phyloP scores from a whole-genome alignment of 805 yeast species.

The Tetrapisispora fleetii region DNA sequence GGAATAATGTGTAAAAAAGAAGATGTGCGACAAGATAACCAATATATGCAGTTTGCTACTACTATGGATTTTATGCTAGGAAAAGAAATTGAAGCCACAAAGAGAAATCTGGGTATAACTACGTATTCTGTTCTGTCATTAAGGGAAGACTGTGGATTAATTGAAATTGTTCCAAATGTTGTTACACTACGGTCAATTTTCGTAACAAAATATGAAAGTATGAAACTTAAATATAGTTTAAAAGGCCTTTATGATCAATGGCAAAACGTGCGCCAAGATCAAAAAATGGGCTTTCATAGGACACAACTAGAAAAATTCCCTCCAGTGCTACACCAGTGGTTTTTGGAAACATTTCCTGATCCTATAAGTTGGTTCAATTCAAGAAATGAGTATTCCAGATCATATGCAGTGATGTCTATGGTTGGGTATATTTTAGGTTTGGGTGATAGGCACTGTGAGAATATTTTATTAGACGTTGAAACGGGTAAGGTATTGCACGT shows the following conservation, averaged over 20 bases:
- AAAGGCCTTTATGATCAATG: conserved; percentile 19
- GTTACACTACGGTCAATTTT: conserved; percentile 60
- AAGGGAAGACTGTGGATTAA: conserved; percentile 77
- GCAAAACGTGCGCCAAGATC: conserved; percentile 16
- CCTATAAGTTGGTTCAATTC: conserved; percentile 82
- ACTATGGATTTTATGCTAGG: conserved; percentile 68
- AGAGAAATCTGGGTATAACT: conserved; percentile 57
- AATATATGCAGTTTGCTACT: conserved; percentile 80
- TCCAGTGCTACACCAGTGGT: conserved; percentile 82
- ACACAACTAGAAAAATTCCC: conserved; percentile 33
- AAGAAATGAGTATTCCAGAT: conserved; percentile 61
- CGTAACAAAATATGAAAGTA: conserved; percentile 33
- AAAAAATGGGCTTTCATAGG: conserved; percentile 20
- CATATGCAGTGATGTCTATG: conserved; percentile 94
- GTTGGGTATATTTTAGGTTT: conserved; percentile 90
- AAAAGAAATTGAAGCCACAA: conserved; percentile 60
- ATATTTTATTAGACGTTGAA: conserved; percentile 60
- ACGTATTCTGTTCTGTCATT: conserved; percentile 86
- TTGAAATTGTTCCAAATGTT: conserved; percentile 80
- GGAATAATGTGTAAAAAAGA: conserved; percentile 78
- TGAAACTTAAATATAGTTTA: conserved; percentile 29
- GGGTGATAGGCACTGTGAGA: conserved; percentile 96
- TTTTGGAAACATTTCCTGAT: conserved; percentile 77
- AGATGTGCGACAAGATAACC: conserved; percentile 91
- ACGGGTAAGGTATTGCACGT: conserved; percentile 83